These are phyloP conservation scores for Plantago elongata DNA, from an alignment of 257 asterid genomes.

Conservation along the genomic window DNA sequence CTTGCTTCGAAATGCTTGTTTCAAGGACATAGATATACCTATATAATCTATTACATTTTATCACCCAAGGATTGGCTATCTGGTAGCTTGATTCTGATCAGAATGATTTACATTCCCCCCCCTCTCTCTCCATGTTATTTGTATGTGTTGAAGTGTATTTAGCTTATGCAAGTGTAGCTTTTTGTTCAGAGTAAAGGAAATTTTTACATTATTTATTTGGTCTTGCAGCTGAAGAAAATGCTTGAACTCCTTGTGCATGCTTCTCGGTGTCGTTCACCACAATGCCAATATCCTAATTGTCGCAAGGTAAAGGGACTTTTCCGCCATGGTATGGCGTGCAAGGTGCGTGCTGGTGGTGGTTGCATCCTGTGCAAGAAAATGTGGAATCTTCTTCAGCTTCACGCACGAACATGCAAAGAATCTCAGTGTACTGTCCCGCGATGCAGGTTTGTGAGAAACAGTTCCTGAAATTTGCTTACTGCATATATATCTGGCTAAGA, in stretches of 20 bases:
- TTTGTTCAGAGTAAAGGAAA: conserved; percentile 6
- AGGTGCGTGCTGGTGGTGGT: conserved; percentile 85
- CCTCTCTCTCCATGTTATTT: too few relatives aligned
- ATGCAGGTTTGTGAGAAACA: conserved; percentile 61
- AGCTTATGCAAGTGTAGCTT: not conserved
- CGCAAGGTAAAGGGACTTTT: conserved; percentile 97
- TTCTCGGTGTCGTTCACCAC: conserved; percentile 77
- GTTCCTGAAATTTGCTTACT: too few relatives aligned
- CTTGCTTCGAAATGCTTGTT: too few relatives aligned
- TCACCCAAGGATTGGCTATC: not conserved
- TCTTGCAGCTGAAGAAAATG: conserved; percentile 85
- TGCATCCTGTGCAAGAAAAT: conserved; percentile 86
- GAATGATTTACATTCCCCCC: too few relatives aligned
- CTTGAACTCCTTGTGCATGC: conserved; percentile 96
- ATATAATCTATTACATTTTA: too few relatives aligned
- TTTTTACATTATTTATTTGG: conserved; percentile 19
- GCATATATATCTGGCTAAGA: too few relatives aligned
- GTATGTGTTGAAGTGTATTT: not conserved
- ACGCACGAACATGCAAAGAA: conserved; percentile 94
- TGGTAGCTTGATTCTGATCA: not conserved
- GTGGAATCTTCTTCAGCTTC: conserved; percentile 98
- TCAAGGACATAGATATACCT: too few relatives aligned
- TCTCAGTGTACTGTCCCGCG: conserved; percentile 88
- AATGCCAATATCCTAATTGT: conserved; percentile 84
- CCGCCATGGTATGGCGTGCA: conserved; percentile 90